Evolutionary conservation across 2,329 filamentous ascomycete genomes (phyloP).

Genomic region (Talaromyces islandicus): DNA sequence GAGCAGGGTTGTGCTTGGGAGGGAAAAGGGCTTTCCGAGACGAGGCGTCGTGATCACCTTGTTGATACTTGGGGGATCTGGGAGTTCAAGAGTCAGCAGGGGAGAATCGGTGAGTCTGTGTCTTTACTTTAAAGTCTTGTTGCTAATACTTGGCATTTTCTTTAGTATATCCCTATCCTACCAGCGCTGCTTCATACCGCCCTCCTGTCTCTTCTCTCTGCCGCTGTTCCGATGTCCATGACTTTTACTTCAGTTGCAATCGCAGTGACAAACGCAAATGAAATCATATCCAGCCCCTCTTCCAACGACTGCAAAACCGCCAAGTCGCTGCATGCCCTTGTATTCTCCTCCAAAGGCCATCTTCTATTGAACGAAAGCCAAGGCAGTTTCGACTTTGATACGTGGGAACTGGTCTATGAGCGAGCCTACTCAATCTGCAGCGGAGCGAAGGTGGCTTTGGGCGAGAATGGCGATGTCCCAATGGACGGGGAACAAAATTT

Average conservation of each 20-base stretch:
- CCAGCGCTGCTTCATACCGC: conserved; percentile 77
- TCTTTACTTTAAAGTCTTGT: conserved; percentile 6
- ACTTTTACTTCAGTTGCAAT: conserved; percentile 63
- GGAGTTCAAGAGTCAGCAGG: conserved; percentile 23
- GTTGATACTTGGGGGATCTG: conserved; percentile 32
- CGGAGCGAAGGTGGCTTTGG: conserved; percentile 32
- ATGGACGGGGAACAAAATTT: conserved; percentile 44
- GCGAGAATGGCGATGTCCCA: conserved; percentile 38
- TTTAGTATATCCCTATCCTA: conserved; percentile 69
- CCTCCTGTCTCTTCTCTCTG: conserved; percentile 71
- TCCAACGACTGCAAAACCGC: conserved; percentile 57
- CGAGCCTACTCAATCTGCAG: conserved; percentile 62
- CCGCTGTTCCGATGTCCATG: conserved; percentile 71
- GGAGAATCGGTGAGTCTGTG: conserved; percentile 31
- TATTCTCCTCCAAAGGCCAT: conserved; percentile 68
- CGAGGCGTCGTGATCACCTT: conserved; percentile 39
- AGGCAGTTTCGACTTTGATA: conserved; percentile 66
- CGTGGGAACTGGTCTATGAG: conserved; percentile 68
- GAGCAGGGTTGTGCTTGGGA: conserved; percentile 34
- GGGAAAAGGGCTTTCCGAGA: conserved; percentile 36
- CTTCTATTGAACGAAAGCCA: conserved; percentile 76
- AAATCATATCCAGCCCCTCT: conserved; percentile 56
- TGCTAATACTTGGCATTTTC: conserved; percentile 7
- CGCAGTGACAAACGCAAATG: conserved; percentile 45
- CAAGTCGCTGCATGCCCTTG: conserved; percentile 73